Evolutionary conservation across 345 rosid species (phyloP).

Genomic region (Arabidopsis suecica): DNA sequence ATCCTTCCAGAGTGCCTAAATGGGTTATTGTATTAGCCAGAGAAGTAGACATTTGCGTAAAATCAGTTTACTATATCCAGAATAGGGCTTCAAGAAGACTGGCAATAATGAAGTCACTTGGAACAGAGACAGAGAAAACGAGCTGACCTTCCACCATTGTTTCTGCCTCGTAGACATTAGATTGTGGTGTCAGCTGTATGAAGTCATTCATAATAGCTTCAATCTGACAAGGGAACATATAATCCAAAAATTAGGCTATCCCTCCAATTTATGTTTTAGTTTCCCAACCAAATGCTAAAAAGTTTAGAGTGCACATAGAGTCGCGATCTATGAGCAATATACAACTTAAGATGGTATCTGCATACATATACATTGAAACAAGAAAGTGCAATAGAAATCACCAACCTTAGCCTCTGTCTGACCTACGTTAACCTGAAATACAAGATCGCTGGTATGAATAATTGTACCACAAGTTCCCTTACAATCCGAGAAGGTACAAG

Average conservation of each 20-base stretch:
- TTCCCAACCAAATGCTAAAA: conserved; percentile 20
- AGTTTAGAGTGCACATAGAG: neutral
- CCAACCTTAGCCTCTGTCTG: conserved; percentile 92
- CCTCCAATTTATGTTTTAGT: neutral
- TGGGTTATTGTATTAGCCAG: conserved; percentile 23
- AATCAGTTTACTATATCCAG: conserved; percentile 18
- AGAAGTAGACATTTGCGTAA: neutral
- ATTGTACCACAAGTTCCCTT: conserved; percentile 9
- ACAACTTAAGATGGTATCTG: neutral
- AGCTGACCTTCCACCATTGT: conserved; percentile 91
- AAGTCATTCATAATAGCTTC: conserved; percentile 95
- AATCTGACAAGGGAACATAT: conserved; percentile 55
- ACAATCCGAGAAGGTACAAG: conserved; percentile 15
- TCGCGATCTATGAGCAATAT: conserved; percentile 12
- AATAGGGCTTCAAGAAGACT: conserved; percentile 18
- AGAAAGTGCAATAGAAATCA: conserved; percentile 27
- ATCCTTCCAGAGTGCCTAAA: conserved; percentile 88
- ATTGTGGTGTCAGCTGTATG: conserved; percentile 83
- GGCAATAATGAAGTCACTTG: conserved; percentile 1
- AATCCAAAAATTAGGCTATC: conserved; percentile 24
- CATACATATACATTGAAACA: neutral
- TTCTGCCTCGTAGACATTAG: conserved; percentile 84
- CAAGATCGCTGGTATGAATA: conserved; percentile 23
- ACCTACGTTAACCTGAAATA: conserved; percentile 80
- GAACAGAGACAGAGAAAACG: neutral